A percentile compares a stretch with the other conserved stretches of the same genome.
phyloP scores from a whole-genome alignment of 495 filamentous ascomycete species.

The Tetracladium marchalianum region DNA sequence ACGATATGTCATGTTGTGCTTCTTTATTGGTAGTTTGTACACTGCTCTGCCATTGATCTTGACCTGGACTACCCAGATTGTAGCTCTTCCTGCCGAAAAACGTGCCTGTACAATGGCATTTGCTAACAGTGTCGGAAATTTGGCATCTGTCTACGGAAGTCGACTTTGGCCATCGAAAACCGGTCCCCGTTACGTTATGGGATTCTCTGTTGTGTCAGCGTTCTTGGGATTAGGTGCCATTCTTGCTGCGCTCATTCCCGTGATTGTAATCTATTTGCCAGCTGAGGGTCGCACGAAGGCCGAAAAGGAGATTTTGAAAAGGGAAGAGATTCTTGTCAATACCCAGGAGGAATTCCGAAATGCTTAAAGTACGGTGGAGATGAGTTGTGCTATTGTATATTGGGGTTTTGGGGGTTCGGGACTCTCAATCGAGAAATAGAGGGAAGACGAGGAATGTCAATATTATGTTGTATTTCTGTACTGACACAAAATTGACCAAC shows the following conservation, averaged over 20 bases:
- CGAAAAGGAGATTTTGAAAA: too few relatives aligned
- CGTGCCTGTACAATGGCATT: conserved; percentile 34
- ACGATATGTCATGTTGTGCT: conserved; percentile 37
- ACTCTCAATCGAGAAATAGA: too few relatives aligned
- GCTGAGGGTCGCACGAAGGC: too few relatives aligned
- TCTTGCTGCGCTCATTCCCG: conserved; percentile 11
- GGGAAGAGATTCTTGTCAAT: too few relatives aligned
- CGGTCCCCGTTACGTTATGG: conserved; percentile 19
- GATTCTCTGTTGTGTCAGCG: conserved; percentile 16
- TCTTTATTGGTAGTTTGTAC: conserved; percentile 39
- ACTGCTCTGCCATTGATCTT: conserved; percentile 31
- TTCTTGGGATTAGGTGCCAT: conserved; percentile 12
- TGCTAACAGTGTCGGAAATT: conserved; percentile 36
- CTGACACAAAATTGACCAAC: too few relatives aligned
- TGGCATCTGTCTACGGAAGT: conserved; percentile 38
- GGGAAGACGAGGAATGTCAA: too few relatives aligned
- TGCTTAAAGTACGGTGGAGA: too few relatives aligned
- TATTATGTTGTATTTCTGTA: too few relatives aligned
- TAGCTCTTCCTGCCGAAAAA: conserved; percentile 30
- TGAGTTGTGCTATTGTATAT: too few relatives aligned
- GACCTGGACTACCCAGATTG: conserved; percentile 31
- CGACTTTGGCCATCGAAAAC: conserved; percentile 20
- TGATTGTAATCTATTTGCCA: conserved; percentile 8
- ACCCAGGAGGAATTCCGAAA: too few relatives aligned
- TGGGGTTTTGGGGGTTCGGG: too few relatives aligned